Percentiles rank a stretch among this genome's conserved stretches.
Evolutionary conservation across 2,329 filamentous ascomycete species (phyloP).

Genomic region (Thelonectria blattea): DNA sequence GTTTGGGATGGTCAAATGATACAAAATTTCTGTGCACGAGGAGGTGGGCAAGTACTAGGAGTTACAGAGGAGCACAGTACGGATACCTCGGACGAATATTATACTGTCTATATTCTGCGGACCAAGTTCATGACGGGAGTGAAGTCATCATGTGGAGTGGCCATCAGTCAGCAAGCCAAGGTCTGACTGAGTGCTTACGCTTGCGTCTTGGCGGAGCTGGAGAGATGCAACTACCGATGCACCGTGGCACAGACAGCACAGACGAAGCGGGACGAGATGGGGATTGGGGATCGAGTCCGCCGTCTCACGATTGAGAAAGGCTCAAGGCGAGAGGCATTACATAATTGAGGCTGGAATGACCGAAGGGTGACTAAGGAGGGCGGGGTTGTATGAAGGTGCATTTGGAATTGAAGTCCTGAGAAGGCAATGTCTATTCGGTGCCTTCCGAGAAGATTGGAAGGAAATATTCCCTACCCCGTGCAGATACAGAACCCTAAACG

Average conservation of each 20-base stretch:
- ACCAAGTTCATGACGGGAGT: not conserved
- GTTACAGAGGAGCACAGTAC: not conserved
- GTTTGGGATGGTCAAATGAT: slow-evolving; percentile 6
- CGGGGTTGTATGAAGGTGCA: too few species aligned
- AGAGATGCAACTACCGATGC: not conserved
- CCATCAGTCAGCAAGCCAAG: slow-evolving; percentile 14
- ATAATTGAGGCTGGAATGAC: slow-evolving; percentile 9
- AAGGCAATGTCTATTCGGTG: too few species aligned
- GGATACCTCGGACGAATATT: not conserved
- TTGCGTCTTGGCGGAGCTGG: slow-evolving; percentile 1
- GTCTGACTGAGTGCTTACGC: slow-evolving; percentile 19
- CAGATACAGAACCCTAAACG: too few species aligned
- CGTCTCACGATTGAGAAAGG: not conserved
- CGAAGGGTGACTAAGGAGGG: slow-evolving; percentile 17
- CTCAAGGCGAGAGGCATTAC: not conserved
- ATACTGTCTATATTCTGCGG: not conserved
- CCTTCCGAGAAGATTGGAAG: too few species aligned
- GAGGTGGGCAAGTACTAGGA: not conserved
- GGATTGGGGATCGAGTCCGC: not conserved
- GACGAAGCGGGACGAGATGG: not conserved
- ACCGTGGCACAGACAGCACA: slow-evolving; percentile 3
- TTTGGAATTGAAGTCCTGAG: too few species aligned
- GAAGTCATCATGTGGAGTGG: not conserved
- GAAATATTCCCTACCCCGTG: too few species aligned
- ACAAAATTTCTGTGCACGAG: slow-evolving; percentile 4